Conservation (phyloP, 2,329 filamentous ascomycete genomes). For the Diaporthe sp. region DNA sequence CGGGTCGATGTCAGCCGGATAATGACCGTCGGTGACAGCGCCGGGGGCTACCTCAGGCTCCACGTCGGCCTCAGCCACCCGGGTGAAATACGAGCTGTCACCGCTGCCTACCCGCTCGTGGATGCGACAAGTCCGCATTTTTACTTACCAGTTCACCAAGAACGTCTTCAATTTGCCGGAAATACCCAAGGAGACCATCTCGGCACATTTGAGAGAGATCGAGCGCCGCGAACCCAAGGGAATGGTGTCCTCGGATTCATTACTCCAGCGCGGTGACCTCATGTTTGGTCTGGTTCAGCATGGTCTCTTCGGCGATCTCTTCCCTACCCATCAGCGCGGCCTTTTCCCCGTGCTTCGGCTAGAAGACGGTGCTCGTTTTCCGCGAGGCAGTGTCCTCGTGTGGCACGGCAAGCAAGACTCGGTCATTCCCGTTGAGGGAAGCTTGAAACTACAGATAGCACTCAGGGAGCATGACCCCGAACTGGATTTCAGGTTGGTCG, state of each 20-base stretch:
- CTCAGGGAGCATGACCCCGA: background rate
- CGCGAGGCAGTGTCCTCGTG: background rate
- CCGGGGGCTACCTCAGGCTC: background rate
- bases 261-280: background rate
- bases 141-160: background rate
- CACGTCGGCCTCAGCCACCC: background rate
- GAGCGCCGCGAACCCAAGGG: background rate
- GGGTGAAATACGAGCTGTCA: background rate
- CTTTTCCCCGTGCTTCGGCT: background rate
- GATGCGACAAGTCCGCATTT: background rate
- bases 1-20: background rate
- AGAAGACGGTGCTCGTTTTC: background rate
- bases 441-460: background rate
- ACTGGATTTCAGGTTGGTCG: background rate
- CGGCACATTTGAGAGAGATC: background rate
- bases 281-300: slow-evolving; percentile 1
- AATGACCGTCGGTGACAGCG: background rate
- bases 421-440: background rate
- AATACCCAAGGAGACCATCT: background rate
- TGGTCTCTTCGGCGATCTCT: background rate
- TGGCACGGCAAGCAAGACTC: background rate
- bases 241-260: background rate
- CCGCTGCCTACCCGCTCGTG: background rate
- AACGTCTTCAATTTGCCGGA: background rate
- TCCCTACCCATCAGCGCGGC: background rate